Conservation (phyloP, 345 rosid genomes). For the Gossypium mustelinum region DNA sequence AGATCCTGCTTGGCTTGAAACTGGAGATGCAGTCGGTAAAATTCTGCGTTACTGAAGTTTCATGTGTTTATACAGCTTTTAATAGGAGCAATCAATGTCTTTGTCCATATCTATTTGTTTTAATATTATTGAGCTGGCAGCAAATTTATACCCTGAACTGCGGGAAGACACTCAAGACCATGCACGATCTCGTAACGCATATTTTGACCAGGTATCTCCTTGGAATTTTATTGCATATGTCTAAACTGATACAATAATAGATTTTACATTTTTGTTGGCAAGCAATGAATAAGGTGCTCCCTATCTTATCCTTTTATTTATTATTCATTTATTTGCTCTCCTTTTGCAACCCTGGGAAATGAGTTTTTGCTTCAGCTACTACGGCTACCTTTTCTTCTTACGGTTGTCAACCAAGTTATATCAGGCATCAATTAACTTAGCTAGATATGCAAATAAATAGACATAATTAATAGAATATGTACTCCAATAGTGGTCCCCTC, state of each 20-base stretch:
- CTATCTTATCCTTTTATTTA: not conserved
- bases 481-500: not conserved
- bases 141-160: constrained; percentile 71
- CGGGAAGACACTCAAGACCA: constrained; percentile 93
- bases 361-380: not conserved
- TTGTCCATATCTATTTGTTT: constrained; percentile 30
- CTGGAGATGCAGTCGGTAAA: constrained; percentile 98
- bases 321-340: not conserved
- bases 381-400: no score
- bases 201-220: constrained; percentile 74
- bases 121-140: constrained; percentile 63
- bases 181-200: constrained; percentile 79
- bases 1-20: constrained; percentile 93
- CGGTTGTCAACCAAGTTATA: not conserved
- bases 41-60: constrained; percentile 30
- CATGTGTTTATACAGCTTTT: constrained; percentile 22
- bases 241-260: not conserved
- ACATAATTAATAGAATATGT: not conserved
- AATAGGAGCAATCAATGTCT: not conserved
- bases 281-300: not conserved
- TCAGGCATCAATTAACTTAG: constrained; percentile 1
- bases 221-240: constrained; percentile 4
- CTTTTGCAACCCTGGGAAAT: not conserved
- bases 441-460: not conserved
- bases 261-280: not conserved